Base-by-base conservation (phyloP, 345 rosid genomes). In the Hirschfeldia incana region DNA sequence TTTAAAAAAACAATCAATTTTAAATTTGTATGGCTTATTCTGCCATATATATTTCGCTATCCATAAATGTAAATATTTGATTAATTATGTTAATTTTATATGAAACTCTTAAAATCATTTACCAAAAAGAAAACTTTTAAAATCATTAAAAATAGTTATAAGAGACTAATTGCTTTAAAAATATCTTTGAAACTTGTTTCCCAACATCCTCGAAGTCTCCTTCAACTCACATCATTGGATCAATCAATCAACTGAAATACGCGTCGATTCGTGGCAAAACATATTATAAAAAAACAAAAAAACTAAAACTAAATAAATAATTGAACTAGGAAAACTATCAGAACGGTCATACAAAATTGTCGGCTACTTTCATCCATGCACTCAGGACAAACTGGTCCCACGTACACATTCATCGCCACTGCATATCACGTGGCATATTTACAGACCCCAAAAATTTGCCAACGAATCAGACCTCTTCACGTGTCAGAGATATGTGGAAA, bases 301-400 rank as follows among this genome's bases (percentile, higher is more conserved):
- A 8, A 74, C 10, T 9, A 57, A 13, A 74, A n/a, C 1, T 1
- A 16, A 8, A 21, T 13, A 77, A 57, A 73, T 61, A 62, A 79
- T 68, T 27, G 34, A 33, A 10, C 0, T 1, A 5, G 27, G 60
- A 78, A 64, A 72, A 58, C 44, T 36, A 73, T 67, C 49, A 67
- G 78, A 79, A 79, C 28, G 27, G 64, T 79, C 82, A 28, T 34
- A 73, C 32, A 60, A 78, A 79, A 13, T 36, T 79, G 78, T 74
- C 78, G 82, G 82, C 78, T 74, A 51, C 78, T 10, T 34, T 36
- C 72, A 72, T 55, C 68, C 74, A 74, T 34, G 82, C 75, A 79
- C 78, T 69, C 49, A 72, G 49, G 4, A 67, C 12, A 42, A 76
- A 1, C 34, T 30, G 73, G 82, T 67, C 78, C 69, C 65, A 26